phyloP scores from a whole-genome alignment of 2,329 filamentous ascomycete genomes.

The Thelonectria olida region DNA sequence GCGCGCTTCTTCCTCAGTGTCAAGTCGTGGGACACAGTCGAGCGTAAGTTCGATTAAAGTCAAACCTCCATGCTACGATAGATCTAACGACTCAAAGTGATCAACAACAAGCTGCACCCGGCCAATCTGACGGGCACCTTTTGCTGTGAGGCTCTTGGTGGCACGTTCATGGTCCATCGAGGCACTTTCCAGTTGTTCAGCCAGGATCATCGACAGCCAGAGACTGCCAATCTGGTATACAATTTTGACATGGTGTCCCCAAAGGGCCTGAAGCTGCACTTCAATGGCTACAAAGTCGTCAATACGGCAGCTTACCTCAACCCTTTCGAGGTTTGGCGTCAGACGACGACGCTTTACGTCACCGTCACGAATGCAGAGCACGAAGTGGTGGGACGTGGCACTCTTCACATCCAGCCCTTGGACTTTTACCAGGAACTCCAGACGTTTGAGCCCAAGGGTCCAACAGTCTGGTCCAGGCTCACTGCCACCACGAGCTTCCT shows the following conservation, averaged over 20 bases:
- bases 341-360: slow-evolving; percentile 70
- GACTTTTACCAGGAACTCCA: slow-evolving; percentile 66
- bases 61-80: background rate
- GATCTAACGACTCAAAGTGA: slow-evolving; percentile 39
- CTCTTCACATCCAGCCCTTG: slow-evolving; percentile 62
- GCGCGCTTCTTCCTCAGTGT: slow-evolving; percentile 69
- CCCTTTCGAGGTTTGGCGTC: slow-evolving; percentile 66
- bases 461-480: slow-evolving; percentile 17
- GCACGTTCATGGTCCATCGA: slow-evolving; percentile 67
- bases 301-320: slow-evolving; percentile 68
- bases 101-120: slow-evolving; percentile 22
- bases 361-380: slow-evolving; percentile 57
- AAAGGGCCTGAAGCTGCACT: slow-evolving; percentile 61
- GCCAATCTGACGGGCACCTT: slow-evolving; percentile 68
- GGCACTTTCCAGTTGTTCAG: slow-evolving; percentile 68
- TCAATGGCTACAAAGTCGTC: slow-evolving; percentile 71
- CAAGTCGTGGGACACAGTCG: slow-evolving; percentile 58
- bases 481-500: slow-evolving; percentile 14
- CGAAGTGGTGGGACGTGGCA: slow-evolving; percentile 61
- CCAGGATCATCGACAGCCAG: slow-evolving; percentile 62
- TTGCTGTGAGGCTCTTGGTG: slow-evolving; percentile 23
- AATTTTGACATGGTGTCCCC: slow-evolving; percentile 68
- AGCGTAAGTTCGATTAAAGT: slow-evolving; percentile 16
- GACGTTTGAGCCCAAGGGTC: slow-evolving; percentile 53
- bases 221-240: slow-evolving; percentile 68